Evolutionary conservation across 768 basidiomycete genomes (phyloP), one percentile per base, ranked within the genome.

Genomic region (Termitomyces sp.): DNA sequence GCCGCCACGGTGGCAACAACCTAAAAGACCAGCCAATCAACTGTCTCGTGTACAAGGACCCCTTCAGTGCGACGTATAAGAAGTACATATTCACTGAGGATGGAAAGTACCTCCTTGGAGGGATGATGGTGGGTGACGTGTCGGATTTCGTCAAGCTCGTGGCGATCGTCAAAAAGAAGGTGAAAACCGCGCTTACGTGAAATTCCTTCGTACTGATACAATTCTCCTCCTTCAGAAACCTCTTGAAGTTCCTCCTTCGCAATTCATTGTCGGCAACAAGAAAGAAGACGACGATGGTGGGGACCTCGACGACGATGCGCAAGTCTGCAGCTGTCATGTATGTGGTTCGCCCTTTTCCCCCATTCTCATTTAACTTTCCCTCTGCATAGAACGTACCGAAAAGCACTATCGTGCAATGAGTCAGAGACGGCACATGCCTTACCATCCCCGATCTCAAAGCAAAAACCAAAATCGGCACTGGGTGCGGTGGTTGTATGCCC

Each of bases 71-170:
- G 2, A 79, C 83, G 9, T 91, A 90, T 75, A 89, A 90, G 72
- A 90, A 89, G 73, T 89, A 87, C 61, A 81, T 90, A 46, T 90
- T 90, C 68, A 85, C 80, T 12, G 78, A 78, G 8, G 87, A 90
- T 65, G 89, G 88, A 12, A 84, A 86, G 69, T 79, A 87, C 63
- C 74, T 91, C 13, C 72, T 91, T 4, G 89, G 89, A 13, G 89
- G 89, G 4, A 88, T 89, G 81, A 87, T 91, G 87, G 81, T 91
- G n/a, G 89, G 88, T 3, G 86, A 88, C 65, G 82, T 82, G 10
- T 77, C 75, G 41, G 85, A 87, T 66, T 89, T 84, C 64, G 79
- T 84, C 58, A 89, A 89, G 70, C 76, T 90, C 14, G 77, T 89
- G n/a, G 75, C 83, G 13, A 74, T 89, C 35, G 83, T 87, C 32